phyloP scores from a whole-genome alignment of 2,329 filamentous ascomycete species.

The Niveomyces coronatus region DNA sequence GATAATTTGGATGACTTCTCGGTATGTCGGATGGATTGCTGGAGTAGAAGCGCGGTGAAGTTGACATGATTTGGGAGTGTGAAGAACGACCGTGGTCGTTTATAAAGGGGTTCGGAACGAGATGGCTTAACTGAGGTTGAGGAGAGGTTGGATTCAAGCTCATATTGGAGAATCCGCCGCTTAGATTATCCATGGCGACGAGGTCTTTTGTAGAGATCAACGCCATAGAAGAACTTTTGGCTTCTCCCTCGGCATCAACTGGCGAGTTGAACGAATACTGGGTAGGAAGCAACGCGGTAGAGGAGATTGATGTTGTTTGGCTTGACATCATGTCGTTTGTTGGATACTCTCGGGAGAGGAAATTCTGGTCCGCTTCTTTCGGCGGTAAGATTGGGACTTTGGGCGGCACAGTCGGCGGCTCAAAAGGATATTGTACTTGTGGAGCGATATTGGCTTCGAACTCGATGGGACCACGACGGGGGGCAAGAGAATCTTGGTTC shows the following conservation, averaged over 20 bases:
- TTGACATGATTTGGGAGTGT: slow-evolving; percentile 19
- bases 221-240: slow-evolving; percentile 27
- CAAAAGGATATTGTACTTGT: slow-evolving; percentile 17
- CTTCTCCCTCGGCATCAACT: slow-evolving; percentile 27
- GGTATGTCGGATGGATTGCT: slow-evolving; percentile 25
- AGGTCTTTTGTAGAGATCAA: slow-evolving; percentile 46
- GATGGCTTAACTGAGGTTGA: slow-evolving; percentile 21
- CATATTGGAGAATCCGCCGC: slow-evolving; percentile 30
- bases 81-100: slow-evolving; percentile 25
- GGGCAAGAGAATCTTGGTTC: slow-evolving; percentile 34
- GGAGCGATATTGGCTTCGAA: slow-evolving; percentile 23
- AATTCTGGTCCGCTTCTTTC: slow-evolving; percentile 27
- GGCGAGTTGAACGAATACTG: slow-evolving; percentile 24
- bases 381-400: slow-evolving; percentile 10
- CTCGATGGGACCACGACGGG: slow-evolving; percentile 44
- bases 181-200: slow-evolving; percentile 35
- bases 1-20: background rate
- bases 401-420: slow-evolving; percentile 13
- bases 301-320: too few species aligned
- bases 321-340: too few species aligned
- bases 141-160: slow-evolving; percentile 22
- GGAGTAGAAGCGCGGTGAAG: slow-evolving; percentile 31
- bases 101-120: slow-evolving; percentile 14
- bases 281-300: slow-evolving; percentile 17
- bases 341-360: too few species aligned